phyloP scores from a whole-genome alignment of 805 yeast species.

The Candida ascalaphidarum region DNA sequence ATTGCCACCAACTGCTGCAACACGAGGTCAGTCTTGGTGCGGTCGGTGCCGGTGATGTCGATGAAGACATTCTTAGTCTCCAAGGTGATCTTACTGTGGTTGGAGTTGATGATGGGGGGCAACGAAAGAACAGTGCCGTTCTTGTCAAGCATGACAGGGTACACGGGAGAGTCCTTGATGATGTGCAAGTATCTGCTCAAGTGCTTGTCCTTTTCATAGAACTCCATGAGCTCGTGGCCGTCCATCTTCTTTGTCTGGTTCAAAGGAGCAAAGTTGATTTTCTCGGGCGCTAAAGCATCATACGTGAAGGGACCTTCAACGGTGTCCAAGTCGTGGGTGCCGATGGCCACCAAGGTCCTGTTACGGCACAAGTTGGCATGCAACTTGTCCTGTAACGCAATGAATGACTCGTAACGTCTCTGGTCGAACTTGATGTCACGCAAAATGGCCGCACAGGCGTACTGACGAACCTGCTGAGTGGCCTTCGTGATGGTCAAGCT shows the following conservation, averaged over 20 bases:
- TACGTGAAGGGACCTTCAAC: constrained; percentile 78
- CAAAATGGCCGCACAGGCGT: constrained; percentile 90
- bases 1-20: constrained; percentile 88
- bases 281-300: constrained; percentile 74
- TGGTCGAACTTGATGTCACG: constrained; percentile 76
- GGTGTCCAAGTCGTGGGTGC: constrained; percentile 90
- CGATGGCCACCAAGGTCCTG: constrained; percentile 96
- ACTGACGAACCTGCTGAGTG: constrained; percentile 74
- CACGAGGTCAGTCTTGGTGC: constrained; percentile 88
- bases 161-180: constrained; percentile 80
- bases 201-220: constrained; percentile 85
- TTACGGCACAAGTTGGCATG: constrained; percentile 95
- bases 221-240: constrained; percentile 77
- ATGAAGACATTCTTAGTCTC: constrained; percentile 83
- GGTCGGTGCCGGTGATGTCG: constrained; percentile 93
- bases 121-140: constrained; percentile 74
- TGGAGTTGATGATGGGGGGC: constrained; percentile 96
- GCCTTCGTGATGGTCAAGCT: constrained; percentile 68
- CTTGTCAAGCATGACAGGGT: constrained; percentile 82
- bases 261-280: constrained; percentile 65
- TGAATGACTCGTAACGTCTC: constrained; percentile 87
- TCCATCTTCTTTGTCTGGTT: constrained; percentile 62
- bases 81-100: constrained; percentile 79
- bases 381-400: constrained; percentile 90
- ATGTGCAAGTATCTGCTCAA: constrained; percentile 83